Conservation (phyloP, 768 basidiomycete genomes). For the Clitopilus hobsonii region DNA sequence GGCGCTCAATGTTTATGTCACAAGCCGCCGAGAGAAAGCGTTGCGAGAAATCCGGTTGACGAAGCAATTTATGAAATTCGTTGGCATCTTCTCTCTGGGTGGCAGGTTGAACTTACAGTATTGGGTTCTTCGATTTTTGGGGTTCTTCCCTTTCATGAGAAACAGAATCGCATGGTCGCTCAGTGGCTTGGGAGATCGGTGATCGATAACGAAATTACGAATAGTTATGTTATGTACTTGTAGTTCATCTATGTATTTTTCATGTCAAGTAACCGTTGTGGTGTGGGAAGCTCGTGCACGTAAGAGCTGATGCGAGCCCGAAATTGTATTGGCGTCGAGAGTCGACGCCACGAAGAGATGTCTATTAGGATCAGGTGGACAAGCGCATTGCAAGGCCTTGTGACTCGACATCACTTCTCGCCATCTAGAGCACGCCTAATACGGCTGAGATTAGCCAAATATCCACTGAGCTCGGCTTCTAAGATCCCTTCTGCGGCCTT, state of each 20-base stretch:
- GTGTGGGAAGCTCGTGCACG: too few species aligned
- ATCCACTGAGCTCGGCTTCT: conserved; percentile 56
- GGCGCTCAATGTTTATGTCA: conserved; percentile 29
- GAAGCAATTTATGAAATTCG: conserved; percentile 23
- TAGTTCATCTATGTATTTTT: too few species aligned
- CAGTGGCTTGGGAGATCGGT: conserved; percentile 18
- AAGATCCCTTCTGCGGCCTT: conserved; percentile 47
- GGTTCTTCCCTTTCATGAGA: conserved; percentile 10
- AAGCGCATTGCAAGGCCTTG: not conserved
- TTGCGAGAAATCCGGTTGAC: conserved; percentile 36
- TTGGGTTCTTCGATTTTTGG: conserved; percentile 12
- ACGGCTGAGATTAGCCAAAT: conserved; percentile 59
- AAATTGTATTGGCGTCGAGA: too few species aligned
- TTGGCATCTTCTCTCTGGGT: conserved; percentile 4
- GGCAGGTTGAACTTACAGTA: conserved; percentile 9
- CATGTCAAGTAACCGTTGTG: too few species aligned
- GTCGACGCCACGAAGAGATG: conserved; percentile 7
- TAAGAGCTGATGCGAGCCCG: too few species aligned
- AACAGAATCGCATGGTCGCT: conserved; percentile 14
- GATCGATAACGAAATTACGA: too few species aligned
- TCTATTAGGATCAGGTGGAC: too few species aligned
- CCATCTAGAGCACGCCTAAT: conserved; percentile 24
- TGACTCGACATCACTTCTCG: not conserved
- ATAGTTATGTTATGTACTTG: too few species aligned
- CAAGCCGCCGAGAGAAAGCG: conserved; percentile 31